These are phyloP conservation scores for Trichosanthes truncata DNA, from an alignment of 306 rosid species.

Conservation along the genomic window DNA sequence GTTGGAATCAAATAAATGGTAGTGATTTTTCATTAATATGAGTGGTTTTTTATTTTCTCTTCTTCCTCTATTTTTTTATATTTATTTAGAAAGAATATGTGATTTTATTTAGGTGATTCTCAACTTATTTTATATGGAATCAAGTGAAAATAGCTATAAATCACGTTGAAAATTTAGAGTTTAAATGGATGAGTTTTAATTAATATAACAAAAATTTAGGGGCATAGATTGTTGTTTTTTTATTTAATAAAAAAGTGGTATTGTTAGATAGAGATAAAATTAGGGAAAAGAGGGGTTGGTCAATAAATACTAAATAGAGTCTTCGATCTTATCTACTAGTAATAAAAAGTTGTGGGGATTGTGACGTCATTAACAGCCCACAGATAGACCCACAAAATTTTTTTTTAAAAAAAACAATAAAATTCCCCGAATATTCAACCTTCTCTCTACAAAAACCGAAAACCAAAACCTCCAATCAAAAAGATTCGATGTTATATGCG, in stretches of 20 bases:
- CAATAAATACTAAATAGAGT: background rate
- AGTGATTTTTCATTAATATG: no score
- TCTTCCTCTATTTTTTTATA: no score
- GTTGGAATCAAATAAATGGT: no score
- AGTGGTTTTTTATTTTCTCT: no score
- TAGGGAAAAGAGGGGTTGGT: background rate
- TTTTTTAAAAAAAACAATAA: background rate
- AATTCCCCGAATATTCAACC: background rate
- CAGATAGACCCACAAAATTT: background rate
- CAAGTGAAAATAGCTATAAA: no score
- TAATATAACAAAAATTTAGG: no score
- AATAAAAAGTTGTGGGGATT: background rate
- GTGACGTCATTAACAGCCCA: constrained; percentile 6
- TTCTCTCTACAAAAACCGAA: background rate
- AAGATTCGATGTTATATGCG: constrained; percentile 67
- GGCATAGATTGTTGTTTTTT: no score
- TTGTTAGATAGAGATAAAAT: background rate
- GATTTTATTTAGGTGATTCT: no score
- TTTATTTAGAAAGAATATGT: no score
- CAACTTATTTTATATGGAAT: no score
- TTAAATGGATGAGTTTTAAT: no score
- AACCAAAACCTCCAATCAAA: constrained; percentile 16
- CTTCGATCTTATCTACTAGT: background rate
- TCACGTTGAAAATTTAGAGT: no score
- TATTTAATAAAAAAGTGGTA: background rate